These are phyloP conservation scores for Talaromyces thailandensis DNA, from an alignment of 495 filamentous ascomycete species.

Conservation along the genomic window DNA sequence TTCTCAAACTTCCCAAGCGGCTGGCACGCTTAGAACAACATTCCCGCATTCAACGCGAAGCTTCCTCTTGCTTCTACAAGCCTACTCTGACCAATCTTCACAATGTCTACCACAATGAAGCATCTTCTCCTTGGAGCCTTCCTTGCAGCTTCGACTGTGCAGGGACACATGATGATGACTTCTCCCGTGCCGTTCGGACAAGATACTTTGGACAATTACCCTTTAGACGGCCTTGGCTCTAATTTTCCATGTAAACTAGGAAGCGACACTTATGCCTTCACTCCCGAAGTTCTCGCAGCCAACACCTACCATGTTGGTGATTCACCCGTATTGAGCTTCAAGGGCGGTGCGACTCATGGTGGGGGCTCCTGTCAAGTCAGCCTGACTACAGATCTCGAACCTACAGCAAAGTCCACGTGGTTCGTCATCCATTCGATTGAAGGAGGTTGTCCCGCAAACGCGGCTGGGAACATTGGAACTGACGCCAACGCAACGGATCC, in stretches of 20 bases:
- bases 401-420: slow-evolving; percentile 45
- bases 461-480: slow-evolving; percentile 25
- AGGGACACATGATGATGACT: slow-evolving; percentile 64
- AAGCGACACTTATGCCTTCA: slow-evolving; percentile 11
- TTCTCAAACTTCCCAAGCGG: neutral
- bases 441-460: slow-evolving; percentile 66
- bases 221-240: slow-evolving; percentile 47
- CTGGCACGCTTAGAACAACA: neutral
- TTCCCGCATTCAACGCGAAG: neutral
- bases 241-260: slow-evolving; percentile 74
- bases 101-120: neutral
- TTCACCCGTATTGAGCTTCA: slow-evolving; percentile 18
- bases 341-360: slow-evolving; percentile 61
- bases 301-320: slow-evolving; percentile 26
- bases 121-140: slow-evolving; percentile 19
- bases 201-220: slow-evolving; percentile 45
- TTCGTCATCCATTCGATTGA: slow-evolving; percentile 77
- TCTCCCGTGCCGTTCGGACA: slow-evolving; percentile 57
- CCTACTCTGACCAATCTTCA: neutral
- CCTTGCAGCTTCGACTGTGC: slow-evolving; percentile 39
- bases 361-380: slow-evolving; percentile 86
- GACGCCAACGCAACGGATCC: slow-evolving; percentile 15
- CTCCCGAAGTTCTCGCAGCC: slow-evolving; percentile 6
- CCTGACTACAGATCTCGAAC: slow-evolving; percentile 63
- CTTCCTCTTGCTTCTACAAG: neutral